Evolutionary conservation across 1,284 basidiomycete genomes (phyloP).

Genomic region (Sanghuangporus sanghuang): DNA sequence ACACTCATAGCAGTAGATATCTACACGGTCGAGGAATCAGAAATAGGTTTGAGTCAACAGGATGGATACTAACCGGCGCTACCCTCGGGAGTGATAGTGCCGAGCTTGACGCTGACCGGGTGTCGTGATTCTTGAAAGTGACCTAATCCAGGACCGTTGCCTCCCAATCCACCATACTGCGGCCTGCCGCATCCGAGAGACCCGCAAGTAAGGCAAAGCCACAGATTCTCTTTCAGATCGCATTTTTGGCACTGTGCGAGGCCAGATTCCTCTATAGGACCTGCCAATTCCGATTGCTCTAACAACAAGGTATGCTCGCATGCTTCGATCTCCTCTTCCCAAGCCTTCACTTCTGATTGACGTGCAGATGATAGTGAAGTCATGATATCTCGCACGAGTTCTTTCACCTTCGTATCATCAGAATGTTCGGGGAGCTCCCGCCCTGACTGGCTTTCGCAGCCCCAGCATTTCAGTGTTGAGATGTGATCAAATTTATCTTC

Average conservation of each 20-base stretch:
- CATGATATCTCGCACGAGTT: conserved; percentile 72
- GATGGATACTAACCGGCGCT: conserved; percentile 57
- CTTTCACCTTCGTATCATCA: conserved; percentile 34
- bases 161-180: conserved; percentile 82
- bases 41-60: neutral
- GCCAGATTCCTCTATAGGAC: conserved; percentile 53
- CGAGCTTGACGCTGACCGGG: conserved; percentile 87
- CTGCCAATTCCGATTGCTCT: conserved; percentile 50
- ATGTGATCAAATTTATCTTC: conserved; percentile 82
- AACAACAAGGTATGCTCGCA: conserved; percentile 88
- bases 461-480: conserved; percentile 74
- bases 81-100: conserved; percentile 96
- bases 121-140: conserved; percentile 81
- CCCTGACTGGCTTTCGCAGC: conserved; percentile 54
- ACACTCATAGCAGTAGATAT: conserved; percentile 93
- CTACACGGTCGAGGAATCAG: conserved; percentile 33
- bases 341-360: conserved; percentile 92
- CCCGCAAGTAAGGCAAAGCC: conserved; percentile 96
- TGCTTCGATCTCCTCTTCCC: conserved; percentile 90
- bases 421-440: conserved; percentile 39
- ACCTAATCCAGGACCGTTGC: conserved; percentile 86
- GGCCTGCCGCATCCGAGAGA: conserved; percentile 88
- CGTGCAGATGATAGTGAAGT: conserved; percentile 83
- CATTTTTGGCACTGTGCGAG: conserved; percentile 75
- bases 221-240: conserved; percentile 84